Base-by-base conservation (phyloP, 192 early-diverging fungal species). In the Oehlia diaphana region DNA sequence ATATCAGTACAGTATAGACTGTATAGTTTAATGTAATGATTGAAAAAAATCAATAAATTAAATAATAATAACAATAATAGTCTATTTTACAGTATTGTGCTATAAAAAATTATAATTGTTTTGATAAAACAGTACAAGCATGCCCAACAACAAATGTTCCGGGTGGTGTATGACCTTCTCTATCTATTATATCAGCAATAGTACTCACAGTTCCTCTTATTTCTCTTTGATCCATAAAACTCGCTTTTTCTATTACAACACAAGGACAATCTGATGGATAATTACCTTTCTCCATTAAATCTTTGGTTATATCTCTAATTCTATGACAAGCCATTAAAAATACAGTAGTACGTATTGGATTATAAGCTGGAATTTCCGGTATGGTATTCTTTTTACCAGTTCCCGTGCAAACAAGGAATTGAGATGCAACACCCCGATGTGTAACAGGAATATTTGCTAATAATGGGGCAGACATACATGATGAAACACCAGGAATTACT, bases 241-340 rank as follows among this genome's bases (percentile, higher is more conserved):
- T 93, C 3, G 93, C 94, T 68, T 85, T 89, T 82, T 98, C 97
- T 8, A 98, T 88, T 49, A 98, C 92, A 5, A 95, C 96, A 26
- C 90, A 89, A 1, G 96, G 95, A 33, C 93, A 39, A 9, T 91
- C 83, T 0, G 79, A 63, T 4, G 97, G 97, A 77, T 94, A 95
- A 13, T 85, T 86, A 14, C 83, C 85, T 2, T 85, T 80, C 2
- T 49, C 64, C 23, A 87, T 64, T 78, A 97, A 80, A 79, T 92
- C 86, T 39, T 88, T 80, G 4, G 89, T 83, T 9, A 96, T 63
- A 9, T 81, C 88, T 28, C 79, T 77, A 68, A 98, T 84, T 39
- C 94, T 85, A 80, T 91, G 90, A 72, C 97, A 86, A 2, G 93
- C 89, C 96, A 96, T 98, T 64, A 98, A 85, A 39, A 96, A 86